Evolutionary conservation across 2,329 filamentous ascomycete species (phyloP), one percentile per base, ranked within the genome.

Genomic region (Diaporthe vexans): DNA sequence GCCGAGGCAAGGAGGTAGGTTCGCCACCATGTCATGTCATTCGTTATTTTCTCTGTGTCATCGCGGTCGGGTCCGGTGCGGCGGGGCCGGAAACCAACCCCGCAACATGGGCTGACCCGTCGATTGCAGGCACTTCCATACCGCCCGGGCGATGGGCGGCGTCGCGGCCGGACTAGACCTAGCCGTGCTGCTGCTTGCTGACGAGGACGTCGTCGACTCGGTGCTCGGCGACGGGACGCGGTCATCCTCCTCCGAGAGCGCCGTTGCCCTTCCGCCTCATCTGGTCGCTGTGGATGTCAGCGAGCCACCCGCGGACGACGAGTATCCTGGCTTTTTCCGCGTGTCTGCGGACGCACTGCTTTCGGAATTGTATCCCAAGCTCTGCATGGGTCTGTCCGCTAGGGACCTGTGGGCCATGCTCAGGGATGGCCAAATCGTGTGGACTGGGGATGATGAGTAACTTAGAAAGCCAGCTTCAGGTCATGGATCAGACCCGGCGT

Each of bases 81-180:
- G n/a, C n/a, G n/a, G n/a, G n/a, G 52, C 35, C 35, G 35, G 35
- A 37, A 37, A 37, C 29, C 52, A 37, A 37, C 29, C 54, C 24
- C 26, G 26, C 15, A 52, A 57, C 13, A 57, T 57, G 13, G 54
- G 54, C 54, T 57, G 26, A 57, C 54, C 54, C 54, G 54, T 57
- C 24, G 26, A 57, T 57, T 56, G 24, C 26, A 57, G 54, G 54
- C 54, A 57, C 54, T 57, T 57, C 54, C 54, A 57, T 57, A 19
- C 4, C 26, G 54, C 54, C 26, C 54, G 24, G 21, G 54, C 26
- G 54, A 57, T 57, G 54, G 54, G 26, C 54, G 54, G 54, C 54
- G 54, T 57, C 54, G 54, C 54, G 54, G 54, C 54, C 54, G 54
- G 54, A 57, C 54, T 57, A 26, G 54, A 57, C 54, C 54, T 57